Evolutionary conservation across 2,329 filamentous ascomycete genomes (phyloP).

Genomic region (Diaporthe australafricana): DNA sequence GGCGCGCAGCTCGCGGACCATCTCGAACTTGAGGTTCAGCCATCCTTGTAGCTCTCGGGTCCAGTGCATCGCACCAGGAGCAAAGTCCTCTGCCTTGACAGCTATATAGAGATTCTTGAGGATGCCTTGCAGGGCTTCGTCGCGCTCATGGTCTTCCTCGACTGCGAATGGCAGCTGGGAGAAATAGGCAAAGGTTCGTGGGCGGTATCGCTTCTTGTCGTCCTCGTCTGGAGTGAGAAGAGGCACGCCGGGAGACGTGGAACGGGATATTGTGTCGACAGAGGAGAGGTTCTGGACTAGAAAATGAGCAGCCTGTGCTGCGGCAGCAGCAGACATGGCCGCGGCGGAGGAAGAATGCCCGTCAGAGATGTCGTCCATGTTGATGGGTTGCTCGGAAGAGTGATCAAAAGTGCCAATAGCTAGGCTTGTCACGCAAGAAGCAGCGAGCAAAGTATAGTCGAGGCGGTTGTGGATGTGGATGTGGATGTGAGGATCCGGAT

Average conservation of each 20-base stretch:
- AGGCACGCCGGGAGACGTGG: slow-evolving; percentile 82
- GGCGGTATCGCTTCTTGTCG: slow-evolving; percentile 77
- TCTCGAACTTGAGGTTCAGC: slow-evolving; percentile 97
- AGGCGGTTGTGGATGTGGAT: background rate
- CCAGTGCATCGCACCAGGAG: slow-evolving; percentile 94
- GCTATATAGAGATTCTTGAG: slow-evolving; percentile 94
- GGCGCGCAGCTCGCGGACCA: slow-evolving; percentile 84
- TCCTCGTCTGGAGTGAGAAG: slow-evolving; percentile 60
- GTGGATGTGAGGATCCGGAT: background rate
- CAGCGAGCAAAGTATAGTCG: background rate
- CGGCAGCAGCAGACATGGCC: slow-evolving; percentile 50
- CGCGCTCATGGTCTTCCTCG: slow-evolving; percentile 82
- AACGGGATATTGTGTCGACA: slow-evolving; percentile 81
- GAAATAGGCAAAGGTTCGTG: slow-evolving; percentile 94
- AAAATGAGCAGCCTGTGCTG: slow-evolving; percentile 52
- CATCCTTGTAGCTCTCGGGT: slow-evolving; percentile 95
- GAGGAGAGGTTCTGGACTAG: slow-evolving; percentile 54
- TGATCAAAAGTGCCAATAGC: background rate
- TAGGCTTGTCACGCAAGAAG: background rate
- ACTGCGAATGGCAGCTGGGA: slow-evolving; percentile 88
- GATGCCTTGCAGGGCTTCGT: slow-evolving; percentile 85
- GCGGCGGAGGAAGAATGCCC: slow-evolving; percentile 43
- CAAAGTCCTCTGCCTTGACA: slow-evolving; percentile 92
- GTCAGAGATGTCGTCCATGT: slow-evolving; percentile 51
- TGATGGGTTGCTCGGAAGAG: background rate